Evolutionary conservation across 139 green algal species (phyloP).

Genomic region (Zygnema circumcarinatum): DNA sequence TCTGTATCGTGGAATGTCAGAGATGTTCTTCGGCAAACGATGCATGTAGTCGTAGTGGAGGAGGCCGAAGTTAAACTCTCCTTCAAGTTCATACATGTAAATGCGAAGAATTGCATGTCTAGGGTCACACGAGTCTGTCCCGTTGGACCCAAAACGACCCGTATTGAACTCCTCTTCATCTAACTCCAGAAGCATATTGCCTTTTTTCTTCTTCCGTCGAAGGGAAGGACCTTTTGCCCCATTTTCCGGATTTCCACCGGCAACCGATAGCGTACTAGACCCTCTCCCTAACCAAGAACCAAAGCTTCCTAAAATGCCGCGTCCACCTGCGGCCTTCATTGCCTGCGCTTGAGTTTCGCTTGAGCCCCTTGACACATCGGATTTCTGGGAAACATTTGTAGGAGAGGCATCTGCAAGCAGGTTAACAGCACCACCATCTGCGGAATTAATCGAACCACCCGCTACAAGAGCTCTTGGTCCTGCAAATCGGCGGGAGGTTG

Average conservation of each 20-base stretch:
- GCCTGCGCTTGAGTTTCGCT: too few species aligned
- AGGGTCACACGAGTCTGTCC: slow-evolving; percentile 19
- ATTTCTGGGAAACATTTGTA: not conserved
- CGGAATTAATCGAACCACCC: not conserved
- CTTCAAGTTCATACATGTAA: slow-evolving; percentile 57
- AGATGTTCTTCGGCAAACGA: slow-evolving; percentile 6
- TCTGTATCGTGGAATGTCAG: slow-evolving; percentile 27
- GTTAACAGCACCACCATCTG: not conserved
- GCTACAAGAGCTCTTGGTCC: not conserved
- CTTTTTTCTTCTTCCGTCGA: slow-evolving; percentile 2
- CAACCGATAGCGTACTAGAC: too few species aligned
- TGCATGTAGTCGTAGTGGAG: slow-evolving; percentile 23
- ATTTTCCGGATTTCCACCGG: not conserved
- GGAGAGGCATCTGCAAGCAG: not conserved
- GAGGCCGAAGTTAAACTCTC: slow-evolving; percentile 41
- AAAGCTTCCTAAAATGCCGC: not conserved
- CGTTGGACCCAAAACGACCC: not conserved
- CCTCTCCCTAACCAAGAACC: not conserved
- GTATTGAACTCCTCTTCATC: not conserved
- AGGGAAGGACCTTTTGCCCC: not conserved
- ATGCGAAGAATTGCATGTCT: slow-evolving; percentile 2
- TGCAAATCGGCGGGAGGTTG: not conserved
- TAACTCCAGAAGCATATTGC: not conserved
- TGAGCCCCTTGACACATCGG: not conserved
- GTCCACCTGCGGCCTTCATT: too few species aligned